phyloP scores from a whole-genome alignment of 2,329 filamentous ascomycete genomes.

The Ophiostoma novo-ulmi region DNA sequence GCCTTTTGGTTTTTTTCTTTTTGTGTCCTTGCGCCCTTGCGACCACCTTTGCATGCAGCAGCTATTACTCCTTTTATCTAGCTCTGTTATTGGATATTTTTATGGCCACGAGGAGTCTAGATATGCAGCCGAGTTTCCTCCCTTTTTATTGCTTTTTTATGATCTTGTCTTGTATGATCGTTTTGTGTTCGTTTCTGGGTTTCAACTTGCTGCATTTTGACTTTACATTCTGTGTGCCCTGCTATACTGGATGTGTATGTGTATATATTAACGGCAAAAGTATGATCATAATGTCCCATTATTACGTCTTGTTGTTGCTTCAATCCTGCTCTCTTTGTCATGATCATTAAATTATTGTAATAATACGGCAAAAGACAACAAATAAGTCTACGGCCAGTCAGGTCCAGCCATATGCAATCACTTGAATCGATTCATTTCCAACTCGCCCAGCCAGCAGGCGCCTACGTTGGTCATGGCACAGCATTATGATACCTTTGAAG shows the following conservation, averaged over 20 bases:
- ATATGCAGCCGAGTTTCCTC: not conserved
- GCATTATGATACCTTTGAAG: no score
- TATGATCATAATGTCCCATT: not conserved
- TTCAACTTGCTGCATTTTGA: not conserved
- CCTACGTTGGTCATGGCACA: no score
- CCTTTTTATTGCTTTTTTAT: not conserved
- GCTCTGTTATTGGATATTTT: not conserved
- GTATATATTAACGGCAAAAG: slow-evolving; percentile 2
- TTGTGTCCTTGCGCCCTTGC: not conserved
- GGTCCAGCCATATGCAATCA: no score
- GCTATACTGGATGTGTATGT: not conserved
- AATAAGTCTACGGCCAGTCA: no score
- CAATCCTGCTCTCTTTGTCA: no score
- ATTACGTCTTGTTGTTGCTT: no score
- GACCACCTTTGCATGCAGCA: not conserved
- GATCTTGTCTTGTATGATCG: not conserved
- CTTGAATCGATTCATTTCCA: no score
- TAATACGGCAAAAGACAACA: no score
- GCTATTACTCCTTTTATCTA: not conserved
- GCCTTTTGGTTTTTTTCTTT: no score
- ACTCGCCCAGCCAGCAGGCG: no score
- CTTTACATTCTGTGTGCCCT: not conserved
- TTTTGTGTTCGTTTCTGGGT: not conserved
- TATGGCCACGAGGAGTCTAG: not conserved
- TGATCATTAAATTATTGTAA: no score